Conservation (phyloP, 495 filamentous ascomycete genomes). For the Aspergillus olivimuriae region DNA sequence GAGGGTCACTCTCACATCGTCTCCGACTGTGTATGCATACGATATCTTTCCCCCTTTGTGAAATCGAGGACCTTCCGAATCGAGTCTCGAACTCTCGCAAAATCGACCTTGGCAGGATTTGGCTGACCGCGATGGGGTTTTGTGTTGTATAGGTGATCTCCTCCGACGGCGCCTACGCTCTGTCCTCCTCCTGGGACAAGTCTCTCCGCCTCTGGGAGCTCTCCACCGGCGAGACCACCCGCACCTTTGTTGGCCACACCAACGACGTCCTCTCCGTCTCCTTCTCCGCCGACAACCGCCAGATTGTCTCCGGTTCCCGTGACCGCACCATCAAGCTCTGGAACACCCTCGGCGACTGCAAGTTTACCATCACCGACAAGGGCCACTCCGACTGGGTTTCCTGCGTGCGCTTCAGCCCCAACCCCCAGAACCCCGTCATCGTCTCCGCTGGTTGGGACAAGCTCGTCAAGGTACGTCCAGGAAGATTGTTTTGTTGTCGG, state of each 20-base stretch:
- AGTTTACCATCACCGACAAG: conserved; percentile 99
- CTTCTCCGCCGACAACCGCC: conserved; percentile 99
- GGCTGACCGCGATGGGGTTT: conserved; percentile 30
- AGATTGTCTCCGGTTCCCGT: conserved; percentile 98
- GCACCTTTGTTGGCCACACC: conserved; percentile 97
- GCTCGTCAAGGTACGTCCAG: conserved; percentile 88
- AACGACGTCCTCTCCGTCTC: conserved; percentile 99
- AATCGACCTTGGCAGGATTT: conserved; percentile 14
- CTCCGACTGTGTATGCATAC: conserved; percentile 91
- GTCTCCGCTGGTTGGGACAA: conserved; percentile 99
- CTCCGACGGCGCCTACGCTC: conserved; percentile 98
- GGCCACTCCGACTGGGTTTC: conserved; percentile 99
- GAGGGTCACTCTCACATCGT: conserved; percentile 99
- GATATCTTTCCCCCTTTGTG: conserved; percentile 7
- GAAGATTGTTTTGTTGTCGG: background rate
- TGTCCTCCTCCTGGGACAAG: conserved; percentile 99
- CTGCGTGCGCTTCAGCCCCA: conserved; percentile 98
- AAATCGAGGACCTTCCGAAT: background rate
- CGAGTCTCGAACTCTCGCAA: conserved; percentile 4
- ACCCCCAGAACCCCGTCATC: conserved; percentile 99
- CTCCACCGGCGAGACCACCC: conserved; percentile 88
- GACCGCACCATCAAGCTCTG: conserved; percentile 99
- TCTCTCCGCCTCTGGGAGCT: conserved; percentile 99
- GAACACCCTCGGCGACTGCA: conserved; percentile 99
- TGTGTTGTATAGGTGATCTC: conserved; percentile 79